Evolutionary conservation across 148 eudicot species (phyloP).

Genomic region (Dianthus caryophyllus): DNA sequence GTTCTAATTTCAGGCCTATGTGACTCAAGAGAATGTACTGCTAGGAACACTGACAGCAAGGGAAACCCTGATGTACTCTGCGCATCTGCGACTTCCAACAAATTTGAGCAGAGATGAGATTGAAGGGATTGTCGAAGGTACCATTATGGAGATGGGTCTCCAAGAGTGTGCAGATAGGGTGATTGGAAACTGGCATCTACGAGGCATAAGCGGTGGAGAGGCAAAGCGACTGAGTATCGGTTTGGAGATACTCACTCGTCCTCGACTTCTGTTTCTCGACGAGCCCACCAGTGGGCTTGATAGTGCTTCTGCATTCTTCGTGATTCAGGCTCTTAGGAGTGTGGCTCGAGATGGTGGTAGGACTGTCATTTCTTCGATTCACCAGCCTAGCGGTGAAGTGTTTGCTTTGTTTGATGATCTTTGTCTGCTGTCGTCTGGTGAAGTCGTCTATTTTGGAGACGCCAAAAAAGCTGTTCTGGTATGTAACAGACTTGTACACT

Average conservation of each 20-base stretch:
- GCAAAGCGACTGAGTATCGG: conserved; percentile 74
- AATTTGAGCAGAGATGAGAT: conserved; percentile 42
- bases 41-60: conserved; percentile 63
- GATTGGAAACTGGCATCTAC: conserved; percentile 77
- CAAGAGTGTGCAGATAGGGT: conserved; percentile 65
- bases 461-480: conserved; percentile 64
- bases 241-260: conserved; percentile 61
- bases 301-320: conserved; percentile 83
- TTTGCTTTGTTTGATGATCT: conserved; percentile 85
- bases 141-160: conserved; percentile 76
- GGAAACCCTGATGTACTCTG: conserved; percentile 71
- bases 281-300: conserved; percentile 91
- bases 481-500: not conserved
- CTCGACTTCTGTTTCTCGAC: conserved; percentile 68
- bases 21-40: conserved; percentile 68
- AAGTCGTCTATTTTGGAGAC: conserved; percentile 69
- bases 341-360: conserved; percentile 60
- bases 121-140: conserved; percentile 48
- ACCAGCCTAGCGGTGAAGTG: conserved; percentile 86
- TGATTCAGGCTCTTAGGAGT: conserved; percentile 66
- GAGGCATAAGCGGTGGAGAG: conserved; percentile 89
- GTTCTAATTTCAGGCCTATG: conserved; percentile 56
- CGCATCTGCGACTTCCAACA: conserved; percentile 66
- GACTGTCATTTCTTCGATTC: conserved; percentile 70
- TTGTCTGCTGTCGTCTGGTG: conserved; percentile 64